phyloP scores from a whole-genome alignment of 208 protist genomes.

The Balamuthia mandrillaris region DNA sequence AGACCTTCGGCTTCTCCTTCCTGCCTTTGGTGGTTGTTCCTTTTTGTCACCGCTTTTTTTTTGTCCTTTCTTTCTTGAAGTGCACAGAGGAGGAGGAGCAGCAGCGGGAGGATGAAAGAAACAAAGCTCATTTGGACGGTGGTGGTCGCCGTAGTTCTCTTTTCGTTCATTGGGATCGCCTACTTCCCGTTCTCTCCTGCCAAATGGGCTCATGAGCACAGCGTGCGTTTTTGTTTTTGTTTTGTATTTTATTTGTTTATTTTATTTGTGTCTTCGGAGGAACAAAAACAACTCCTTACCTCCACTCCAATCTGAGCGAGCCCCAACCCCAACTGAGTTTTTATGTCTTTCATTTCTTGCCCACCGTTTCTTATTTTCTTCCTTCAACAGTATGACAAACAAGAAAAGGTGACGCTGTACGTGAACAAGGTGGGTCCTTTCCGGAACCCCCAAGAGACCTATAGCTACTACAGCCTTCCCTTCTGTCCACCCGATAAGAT shows the following conservation, averaged over 20 bases:
- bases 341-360: not conserved
- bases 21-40: no score
- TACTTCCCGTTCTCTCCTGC: not conserved
- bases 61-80: no score
- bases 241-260: no score
- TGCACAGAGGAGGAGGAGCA: not conserved
- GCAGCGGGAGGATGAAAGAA: slow-evolving; percentile 18
- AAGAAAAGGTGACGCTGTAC: slow-evolving; percentile 76
- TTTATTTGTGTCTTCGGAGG: no score
- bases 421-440: slow-evolving; percentile 89
- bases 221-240: not conserved
- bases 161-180: not conserved
- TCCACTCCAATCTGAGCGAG: no score
- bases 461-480: slow-evolving; percentile 79
- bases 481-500: slow-evolving; percentile 69
- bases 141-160: not conserved
- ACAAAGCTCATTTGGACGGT: slow-evolving; percentile 7
- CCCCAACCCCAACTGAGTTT: not conserved
- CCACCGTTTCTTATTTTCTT: not conserved
- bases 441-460: slow-evolving; percentile 91
- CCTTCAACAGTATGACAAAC: slow-evolving; percentile 61
- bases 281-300: no score
- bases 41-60: no score
- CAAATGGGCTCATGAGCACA: slow-evolving; percentile 12
- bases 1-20: no score